A percentile compares a stretch with the other conserved stretches of the same genome.
These are phyloP conservation scores for Fragilariopsis cylindrus DNA, from an alignment of 108 stramenopile species.

Conservation along the genomic window DNA sequence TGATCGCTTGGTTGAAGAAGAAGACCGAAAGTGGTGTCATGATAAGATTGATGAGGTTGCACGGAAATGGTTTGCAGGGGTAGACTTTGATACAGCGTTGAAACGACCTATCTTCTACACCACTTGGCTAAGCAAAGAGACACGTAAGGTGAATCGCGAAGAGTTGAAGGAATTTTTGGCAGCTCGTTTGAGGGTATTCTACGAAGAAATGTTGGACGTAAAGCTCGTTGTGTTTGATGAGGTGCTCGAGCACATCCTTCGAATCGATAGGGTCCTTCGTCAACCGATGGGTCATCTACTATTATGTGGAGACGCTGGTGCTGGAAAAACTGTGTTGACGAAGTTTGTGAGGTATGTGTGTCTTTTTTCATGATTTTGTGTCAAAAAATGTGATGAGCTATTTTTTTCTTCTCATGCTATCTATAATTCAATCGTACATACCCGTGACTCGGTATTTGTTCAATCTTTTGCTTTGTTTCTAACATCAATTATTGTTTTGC, in stretches of 20 bases:
- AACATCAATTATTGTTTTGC: constrained; percentile 72
- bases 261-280: constrained; percentile 89
- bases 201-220: constrained; percentile 98
- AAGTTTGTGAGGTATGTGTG: constrained; percentile 51
- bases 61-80: constrained; percentile 73
- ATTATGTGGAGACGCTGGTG: constrained; percentile 95
- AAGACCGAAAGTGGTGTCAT: constrained; percentile 91
- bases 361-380: constrained; percentile 14
- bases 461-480: constrained; percentile 34
- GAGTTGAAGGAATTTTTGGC: constrained; percentile 87
- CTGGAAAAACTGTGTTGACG: constrained; percentile 80
- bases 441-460: background rate
- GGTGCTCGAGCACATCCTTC: constrained; percentile 88
- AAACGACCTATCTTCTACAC: constrained; percentile 90
- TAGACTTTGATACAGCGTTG: constrained; percentile 79
- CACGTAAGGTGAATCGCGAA: constrained; percentile 73
- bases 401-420: too few relatives aligned
- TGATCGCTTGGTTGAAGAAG: constrained; percentile 90
- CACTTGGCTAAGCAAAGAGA: constrained; percentile 93
- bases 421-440: background rate
- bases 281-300: constrained; percentile 90
- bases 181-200: constrained; percentile 92
- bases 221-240: constrained; percentile 98
- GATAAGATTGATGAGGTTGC: constrained; percentile 80
- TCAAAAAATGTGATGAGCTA: background rate